phyloP scores from a whole-genome alignment of 2,329 filamentous ascomycete species.

The Knufia petricola region DNA sequence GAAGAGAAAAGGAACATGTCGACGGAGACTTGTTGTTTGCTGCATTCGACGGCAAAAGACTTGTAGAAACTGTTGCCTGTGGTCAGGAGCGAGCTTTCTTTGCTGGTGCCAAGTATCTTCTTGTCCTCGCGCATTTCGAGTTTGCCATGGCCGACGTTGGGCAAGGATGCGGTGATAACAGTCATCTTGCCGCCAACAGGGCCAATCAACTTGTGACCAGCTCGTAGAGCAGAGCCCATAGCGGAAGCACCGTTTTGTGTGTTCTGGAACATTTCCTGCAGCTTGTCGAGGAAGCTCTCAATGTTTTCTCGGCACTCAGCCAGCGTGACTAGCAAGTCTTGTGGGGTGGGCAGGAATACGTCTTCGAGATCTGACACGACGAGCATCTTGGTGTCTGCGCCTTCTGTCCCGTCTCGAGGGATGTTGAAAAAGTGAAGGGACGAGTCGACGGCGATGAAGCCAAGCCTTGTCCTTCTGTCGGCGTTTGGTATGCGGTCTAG shows the following conservation, averaged over 20 bases:
- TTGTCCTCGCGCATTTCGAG: slow-evolving; percentile 93
- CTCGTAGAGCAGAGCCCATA: slow-evolving; percentile 86
- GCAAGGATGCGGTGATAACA: slow-evolving; percentile 79
- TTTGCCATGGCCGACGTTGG: slow-evolving; percentile 81
- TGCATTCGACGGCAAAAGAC: slow-evolving; percentile 96
- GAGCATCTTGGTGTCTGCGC: slow-evolving; percentile 76
- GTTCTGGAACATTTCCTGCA: slow-evolving; percentile 94
- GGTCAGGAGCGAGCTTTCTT: slow-evolving; percentile 78
- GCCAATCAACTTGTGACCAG: slow-evolving; percentile 91
- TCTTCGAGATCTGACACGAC: slow-evolving; percentile 93
- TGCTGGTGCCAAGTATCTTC: slow-evolving; percentile 85
- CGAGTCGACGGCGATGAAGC: slow-evolving; percentile 91
- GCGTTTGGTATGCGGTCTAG: slow-evolving; percentile 97
- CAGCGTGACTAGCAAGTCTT: slow-evolving; percentile 80
- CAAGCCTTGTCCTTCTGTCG: slow-evolving; percentile 80
- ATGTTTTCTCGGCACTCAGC: slow-evolving; percentile 84
- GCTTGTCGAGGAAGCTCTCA: slow-evolving; percentile 78
- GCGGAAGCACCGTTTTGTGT: slow-evolving; percentile 83
- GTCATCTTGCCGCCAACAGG: slow-evolving; percentile 91
- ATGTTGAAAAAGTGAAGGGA: slow-evolving; percentile 95
- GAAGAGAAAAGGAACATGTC: slow-evolving; percentile 97
- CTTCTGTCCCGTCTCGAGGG: slow-evolving; percentile 77
- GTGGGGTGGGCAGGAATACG: slow-evolving; percentile 88
- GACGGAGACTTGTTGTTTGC: slow-evolving; percentile 96
- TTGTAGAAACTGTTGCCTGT: slow-evolving; percentile 97